Percentiles rank a stretch among this genome's conserved stretches.
phyloP scores from a whole-genome alignment of 257 asterid genomes.

The Ballota nigra region DNA sequence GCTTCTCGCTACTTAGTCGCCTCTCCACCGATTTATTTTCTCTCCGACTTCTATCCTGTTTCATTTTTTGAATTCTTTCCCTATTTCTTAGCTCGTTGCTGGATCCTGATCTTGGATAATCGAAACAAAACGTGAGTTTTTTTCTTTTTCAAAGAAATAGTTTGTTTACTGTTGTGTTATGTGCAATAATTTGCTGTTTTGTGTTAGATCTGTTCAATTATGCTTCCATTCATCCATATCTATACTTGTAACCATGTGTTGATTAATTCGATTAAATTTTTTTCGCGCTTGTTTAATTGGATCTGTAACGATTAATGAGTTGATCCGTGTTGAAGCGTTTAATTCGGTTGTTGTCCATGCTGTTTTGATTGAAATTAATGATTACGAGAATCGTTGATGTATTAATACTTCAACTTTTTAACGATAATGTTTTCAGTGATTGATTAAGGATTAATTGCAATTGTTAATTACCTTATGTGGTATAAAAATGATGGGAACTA shows the following conservation, averaged over 20 bases:
- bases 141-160: constrained; percentile 9
- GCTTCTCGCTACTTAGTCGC: constrained; percentile 29
- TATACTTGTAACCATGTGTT: background rate
- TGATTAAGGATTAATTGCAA: background rate
- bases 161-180: background rate
- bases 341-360: background rate
- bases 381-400: background rate
- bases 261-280: background rate
- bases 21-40: background rate
- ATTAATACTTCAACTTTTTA: background rate
- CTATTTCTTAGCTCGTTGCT: constrained; percentile 20
- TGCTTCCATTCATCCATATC: background rate
- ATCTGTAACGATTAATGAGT: constrained; percentile 15
- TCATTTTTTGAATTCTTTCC: background rate
- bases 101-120: constrained; percentile 28
- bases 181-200: constrained; percentile 8
- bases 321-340: constrained; percentile 16
- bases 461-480: background rate
- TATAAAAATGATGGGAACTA: background rate
- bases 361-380: constrained; percentile 7
- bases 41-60: background rate
- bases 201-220: constrained; percentile 16
- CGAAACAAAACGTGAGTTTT: constrained; percentile 27
- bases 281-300: constrained; percentile 8
- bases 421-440: constrained; percentile 12